phyloP scores from a whole-genome alignment of 1,284 basidiomycete genomes.

The Papiliotrema laurentii region DNA sequence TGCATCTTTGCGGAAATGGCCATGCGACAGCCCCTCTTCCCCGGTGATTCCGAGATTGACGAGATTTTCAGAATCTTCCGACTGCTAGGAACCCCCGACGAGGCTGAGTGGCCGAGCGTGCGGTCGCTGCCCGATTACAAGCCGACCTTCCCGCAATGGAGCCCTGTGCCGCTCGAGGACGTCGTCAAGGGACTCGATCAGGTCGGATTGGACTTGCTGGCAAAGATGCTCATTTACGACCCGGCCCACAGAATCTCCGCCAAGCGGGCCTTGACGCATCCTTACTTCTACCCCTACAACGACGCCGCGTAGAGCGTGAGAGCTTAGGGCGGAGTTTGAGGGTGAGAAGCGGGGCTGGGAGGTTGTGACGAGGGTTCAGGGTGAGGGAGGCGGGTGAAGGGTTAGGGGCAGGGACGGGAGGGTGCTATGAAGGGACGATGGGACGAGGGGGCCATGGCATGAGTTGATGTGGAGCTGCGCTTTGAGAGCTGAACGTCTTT shows the following conservation, averaged over 20 bases:
- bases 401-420: background rate
- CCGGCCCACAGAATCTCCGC: constrained; percentile 84
- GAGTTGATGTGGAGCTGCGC: background rate
- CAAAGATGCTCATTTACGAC: constrained; percentile 84
- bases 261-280: constrained; percentile 11
- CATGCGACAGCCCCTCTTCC: constrained; percentile 78
- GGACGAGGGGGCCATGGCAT: background rate
- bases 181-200: constrained; percentile 67
- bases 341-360: too few species aligned
- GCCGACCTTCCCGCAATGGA: constrained; percentile 92
- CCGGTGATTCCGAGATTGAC: constrained; percentile 98
- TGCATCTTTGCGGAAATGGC: constrained; percentile 98
- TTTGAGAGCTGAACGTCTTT: background rate
- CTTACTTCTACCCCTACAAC: too few species aligned
- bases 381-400: background rate
- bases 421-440: background rate
- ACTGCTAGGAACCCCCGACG: constrained; percentile 89
- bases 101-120: constrained; percentile 89
- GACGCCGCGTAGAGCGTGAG: too few species aligned
- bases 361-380: too few species aligned
- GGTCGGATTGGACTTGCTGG: constrained; percentile 70
- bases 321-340: too few species aligned
- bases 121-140: constrained; percentile 91
- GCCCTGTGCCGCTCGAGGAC: constrained; percentile 56
- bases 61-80: constrained; percentile 99